phyloP scores from a whole-genome alignment of 176 grass and related monocot species.

The Carex littledalei region DNA sequence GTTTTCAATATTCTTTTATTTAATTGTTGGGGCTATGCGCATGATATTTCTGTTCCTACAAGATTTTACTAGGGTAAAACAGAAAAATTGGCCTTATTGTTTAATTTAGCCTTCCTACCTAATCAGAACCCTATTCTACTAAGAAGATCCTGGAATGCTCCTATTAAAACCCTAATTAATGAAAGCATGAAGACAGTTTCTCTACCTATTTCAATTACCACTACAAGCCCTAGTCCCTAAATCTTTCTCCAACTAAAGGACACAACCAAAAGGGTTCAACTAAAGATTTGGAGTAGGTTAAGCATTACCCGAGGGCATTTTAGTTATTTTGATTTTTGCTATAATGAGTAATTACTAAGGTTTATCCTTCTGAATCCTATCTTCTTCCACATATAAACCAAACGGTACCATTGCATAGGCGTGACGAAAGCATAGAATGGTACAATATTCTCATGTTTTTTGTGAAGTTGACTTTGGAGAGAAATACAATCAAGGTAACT shows the following conservation, averaged over 20 bases:
- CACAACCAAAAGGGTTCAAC: not conserved
- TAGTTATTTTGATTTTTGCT: not conserved
- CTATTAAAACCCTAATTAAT: slow-evolving; percentile 25
- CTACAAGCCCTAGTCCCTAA: not conserved
- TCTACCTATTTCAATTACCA: slow-evolving; percentile 8
- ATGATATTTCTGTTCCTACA: not conserved
- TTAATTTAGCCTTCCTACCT: slow-evolving; percentile 33
- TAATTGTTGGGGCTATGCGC: not conserved
- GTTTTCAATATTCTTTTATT: not conserved
- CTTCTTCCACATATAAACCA: slow-evolving; percentile 31
- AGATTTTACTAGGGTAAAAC: not conserved
- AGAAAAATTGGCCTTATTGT: not conserved
- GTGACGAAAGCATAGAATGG: slow-evolving; percentile 19
- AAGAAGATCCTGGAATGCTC: slow-evolving; percentile 28
- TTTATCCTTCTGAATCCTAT: slow-evolving; percentile 16
- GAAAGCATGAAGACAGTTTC: slow-evolving; percentile 16
- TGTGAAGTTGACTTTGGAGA: slow-evolving; percentile 44
- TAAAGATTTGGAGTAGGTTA: slow-evolving; percentile 14
- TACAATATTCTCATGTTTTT: slow-evolving; percentile 24
- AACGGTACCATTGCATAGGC: slow-evolving; percentile 22
- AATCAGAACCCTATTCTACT: slow-evolving; percentile 29
- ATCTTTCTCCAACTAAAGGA: slow-evolving; percentile 8
- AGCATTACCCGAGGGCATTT: slow-evolving; percentile 6
- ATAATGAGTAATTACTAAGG: not conserved
- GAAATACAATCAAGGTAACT: not conserved